These are phyloP conservation scores for Tremellales sp. DNA, from an alignment of 1,284 basidiomycete genomes.

Conservation along the genomic window DNA sequence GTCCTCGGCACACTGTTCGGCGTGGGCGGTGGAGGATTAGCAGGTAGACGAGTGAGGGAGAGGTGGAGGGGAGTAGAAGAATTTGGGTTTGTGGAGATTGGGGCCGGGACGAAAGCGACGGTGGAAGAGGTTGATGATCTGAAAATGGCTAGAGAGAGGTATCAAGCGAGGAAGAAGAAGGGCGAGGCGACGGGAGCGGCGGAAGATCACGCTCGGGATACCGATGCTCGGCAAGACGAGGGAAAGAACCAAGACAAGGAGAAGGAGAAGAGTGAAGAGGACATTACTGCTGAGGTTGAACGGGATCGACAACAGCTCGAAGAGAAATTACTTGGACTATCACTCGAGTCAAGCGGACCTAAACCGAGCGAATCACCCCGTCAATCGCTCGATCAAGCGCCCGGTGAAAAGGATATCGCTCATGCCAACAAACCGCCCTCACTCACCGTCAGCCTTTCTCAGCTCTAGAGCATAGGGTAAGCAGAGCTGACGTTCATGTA, in stretches of 20 bases:
- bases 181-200: not conserved
- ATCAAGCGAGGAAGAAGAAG: slow-evolving; percentile 9
- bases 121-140: slow-evolving; percentile 40
- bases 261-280: slow-evolving; percentile 6
- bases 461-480: not conserved
- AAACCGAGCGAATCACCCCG: slow-evolving; percentile 7
- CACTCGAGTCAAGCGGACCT: slow-evolving; percentile 15
- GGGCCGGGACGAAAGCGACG: slow-evolving; percentile 36
- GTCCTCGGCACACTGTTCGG: slow-evolving; percentile 55
- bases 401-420: slow-evolving; percentile 23
- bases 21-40: slow-evolving; percentile 53
- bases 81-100: slow-evolving; percentile 52
- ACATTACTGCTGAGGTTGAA: slow-evolving; percentile 13
- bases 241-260: slow-evolving; percentile 5
- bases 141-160: slow-evolving; percentile 20
- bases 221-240: not conserved
- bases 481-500: slow-evolving; percentile 7
- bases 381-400: slow-evolving; percentile 20
- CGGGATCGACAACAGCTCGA: slow-evolving; percentile 22
- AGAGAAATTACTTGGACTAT: slow-evolving; percentile 25
- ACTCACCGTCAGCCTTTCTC: slow-evolving; percentile 36
- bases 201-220: not conserved
- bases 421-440: slow-evolving; percentile 38
- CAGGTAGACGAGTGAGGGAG: slow-evolving; percentile 52
- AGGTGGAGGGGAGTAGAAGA: slow-evolving; percentile 54